phyloP scores from a whole-genome alignment of 352 stramenopile species.

The Phytophthora sansomeana region DNA sequence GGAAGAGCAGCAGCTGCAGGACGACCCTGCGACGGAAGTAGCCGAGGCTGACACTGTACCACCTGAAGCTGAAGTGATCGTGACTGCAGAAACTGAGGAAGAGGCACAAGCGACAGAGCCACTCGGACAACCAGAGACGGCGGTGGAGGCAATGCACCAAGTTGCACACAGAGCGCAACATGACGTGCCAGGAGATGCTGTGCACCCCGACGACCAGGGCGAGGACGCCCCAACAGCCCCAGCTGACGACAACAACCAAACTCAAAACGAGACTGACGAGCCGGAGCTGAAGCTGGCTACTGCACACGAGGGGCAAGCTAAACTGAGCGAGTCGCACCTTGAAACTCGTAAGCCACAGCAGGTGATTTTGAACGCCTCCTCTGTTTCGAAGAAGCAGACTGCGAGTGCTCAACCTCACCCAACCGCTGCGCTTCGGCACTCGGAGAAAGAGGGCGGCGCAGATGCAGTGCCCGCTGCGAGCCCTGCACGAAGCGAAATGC shows the following conservation, averaged over 20 bases:
- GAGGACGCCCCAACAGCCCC: conserved; percentile 2
- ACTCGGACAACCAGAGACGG: conserved; percentile 4
- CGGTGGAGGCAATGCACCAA: background rate
- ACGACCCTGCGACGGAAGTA: background rate
- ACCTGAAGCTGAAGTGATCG: conserved; percentile 5
- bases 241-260: background rate
- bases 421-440: conserved; percentile 20
- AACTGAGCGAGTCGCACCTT: background rate
- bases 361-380: background rate
- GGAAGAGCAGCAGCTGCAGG: conserved; percentile 2
- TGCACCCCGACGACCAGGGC: conserved; percentile 21
- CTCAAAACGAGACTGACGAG: background rate
- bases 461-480: conserved; percentile 16
- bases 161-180: conserved; percentile 1
- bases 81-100: conserved; percentile 17
- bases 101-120: conserved; percentile 14
- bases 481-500: conserved; percentile 11
- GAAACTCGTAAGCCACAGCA: conserved; percentile 6
- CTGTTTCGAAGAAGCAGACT: background rate
- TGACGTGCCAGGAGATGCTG: conserved; percentile 5
- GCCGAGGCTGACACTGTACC: conserved; percentile 4
- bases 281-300: background rate
- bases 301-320: background rate
- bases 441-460: conserved; percentile 13
- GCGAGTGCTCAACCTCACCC: conserved; percentile 2